These are phyloP conservation scores for Alternaria novae-zelandiae DNA, from an alignment of 2,329 filamentous ascomycete species.

Conservation along the genomic window DNA sequence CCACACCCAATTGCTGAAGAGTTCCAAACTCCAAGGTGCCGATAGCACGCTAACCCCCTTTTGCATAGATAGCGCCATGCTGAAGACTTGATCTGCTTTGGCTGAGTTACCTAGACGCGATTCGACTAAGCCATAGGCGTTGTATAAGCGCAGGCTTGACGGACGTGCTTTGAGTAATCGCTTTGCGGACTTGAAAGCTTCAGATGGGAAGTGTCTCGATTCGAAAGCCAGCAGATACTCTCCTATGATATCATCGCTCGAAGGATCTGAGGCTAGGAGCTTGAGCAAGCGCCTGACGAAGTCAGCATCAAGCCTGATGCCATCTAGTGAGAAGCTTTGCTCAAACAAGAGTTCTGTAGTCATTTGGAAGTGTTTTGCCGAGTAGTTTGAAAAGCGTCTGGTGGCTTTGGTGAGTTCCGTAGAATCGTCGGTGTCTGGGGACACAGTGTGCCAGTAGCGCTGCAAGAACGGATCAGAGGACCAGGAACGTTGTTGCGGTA, in stretches of 20 bases:
- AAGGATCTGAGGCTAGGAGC: constrained; percentile 57
- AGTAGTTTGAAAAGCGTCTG: constrained; percentile 13
- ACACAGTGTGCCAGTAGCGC: constrained; percentile 35
- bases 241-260: constrained; percentile 59
- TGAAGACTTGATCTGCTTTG: constrained; percentile 69
- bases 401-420: constrained; percentile 8
- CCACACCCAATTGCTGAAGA: constrained; percentile 71
- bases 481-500: constrained; percentile 45
- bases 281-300: constrained; percentile 55
- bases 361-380: constrained; percentile 24
- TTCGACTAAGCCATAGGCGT: constrained; percentile 79
- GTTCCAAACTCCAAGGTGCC: constrained; percentile 49
- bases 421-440: constrained; percentile 11
- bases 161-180: constrained; percentile 71
- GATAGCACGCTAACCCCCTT: constrained; percentile 58
- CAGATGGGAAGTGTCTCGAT: constrained; percentile 59
- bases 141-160: constrained; percentile 73
- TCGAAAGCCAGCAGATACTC: constrained; percentile 75
- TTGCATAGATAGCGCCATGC: constrained; percentile 69
- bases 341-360: constrained; percentile 36
- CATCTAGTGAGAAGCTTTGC: constrained; percentile 23
- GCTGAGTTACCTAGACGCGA: constrained; percentile 62
- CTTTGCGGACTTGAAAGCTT: constrained; percentile 74
- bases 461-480: constrained; percentile 62
- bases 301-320: constrained; percentile 11